Evolutionary conservation across 2,329 filamentous ascomycete species (phyloP), one percentile per base, ranked within the genome.

Genomic region (Celoporthe dispersa): DNA sequence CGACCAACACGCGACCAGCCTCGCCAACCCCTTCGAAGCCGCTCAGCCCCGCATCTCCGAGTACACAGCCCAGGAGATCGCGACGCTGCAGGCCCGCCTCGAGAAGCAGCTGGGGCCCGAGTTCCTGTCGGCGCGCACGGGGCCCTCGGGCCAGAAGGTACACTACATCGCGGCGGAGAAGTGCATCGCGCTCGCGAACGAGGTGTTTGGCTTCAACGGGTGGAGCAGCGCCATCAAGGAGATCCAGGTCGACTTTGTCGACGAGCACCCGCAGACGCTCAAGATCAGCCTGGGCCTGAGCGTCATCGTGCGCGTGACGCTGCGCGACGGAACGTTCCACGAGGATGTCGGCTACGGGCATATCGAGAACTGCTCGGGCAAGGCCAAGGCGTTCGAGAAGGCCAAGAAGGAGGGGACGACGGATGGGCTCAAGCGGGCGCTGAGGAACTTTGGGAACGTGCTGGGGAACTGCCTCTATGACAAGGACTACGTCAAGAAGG

Each of bases 391-490:
- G 0, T 99, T 98, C 77, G 96, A 99, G 79, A 99, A 99, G 81
- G 94, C 96, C 1, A 99, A 98, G 84, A 99, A 99, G 80, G 94
- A 98, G 83, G 97, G 94, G 9, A 97, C 94, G 2, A 98, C 97
- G 12, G 96, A 99, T 81, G 96, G 90, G 1, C 79, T 99, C 78
- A 99, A 99, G 81, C 88, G 96, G 74, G 90, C 96, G 1, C 79
- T 99, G 76, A 88, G 95, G 70, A 98, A 90, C 73, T 99, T 99
- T 80, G 96, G 96, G 71, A 98, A 98, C 76, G 92, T 98, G 22
- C 85, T 99, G 68, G 96, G 96, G n/a, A 99, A 98, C 78, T 99
- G 96, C 84, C 90, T 99, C 70, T 98, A 99, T 81, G 96, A 99
- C 82, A 97, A 98, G 80, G 91, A 95, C 72, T 99, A 97, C 78